Evolutionary conservation across 192 early-diverging fungal species (phyloP), one percentile per base, ranked within the genome.

Genomic region (Rhizophagus sp.): DNA sequence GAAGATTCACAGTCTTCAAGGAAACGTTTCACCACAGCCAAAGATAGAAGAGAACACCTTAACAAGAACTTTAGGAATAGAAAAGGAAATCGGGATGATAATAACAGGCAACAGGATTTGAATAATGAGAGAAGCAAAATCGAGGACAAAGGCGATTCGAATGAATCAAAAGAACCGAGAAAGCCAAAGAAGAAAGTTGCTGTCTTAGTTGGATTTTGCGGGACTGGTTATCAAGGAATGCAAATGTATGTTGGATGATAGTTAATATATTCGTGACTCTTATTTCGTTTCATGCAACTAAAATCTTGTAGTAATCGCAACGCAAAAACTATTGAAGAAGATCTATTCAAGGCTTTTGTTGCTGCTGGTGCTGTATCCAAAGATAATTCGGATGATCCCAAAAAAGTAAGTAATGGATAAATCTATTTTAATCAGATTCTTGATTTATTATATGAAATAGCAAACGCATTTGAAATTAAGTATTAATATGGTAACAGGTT

Each of bases 171-270:
- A 78, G 88, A 88, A 64, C 81, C 85, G 17, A 83, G 90, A 57
- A 65, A 84, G 30, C 96, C 97, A 27, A 99, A 99, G 85, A 88
- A 91, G 62, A 94, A 95, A 61, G 93, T 97, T 13, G 97, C 96
- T 0, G 83, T 98, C 12, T 77, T 99, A 70, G 89, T 99, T 85
- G 94, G 95, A 15, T 99, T 94, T 85, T 95, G 94, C 82, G 98
- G 98, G 2, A 94, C 96, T 47, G 97, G 95, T 2, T 99, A 96
- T 89, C 91, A 94, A 78, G 98, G 98, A 24, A 96, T 98, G 96
- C 98, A 99, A 83, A 88, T 97, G 93, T 94, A 88, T 81, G 36
- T 41, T 25, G 6, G 24, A 50, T 8, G n/a, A 36, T 41, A 41
- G 39, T 49, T 30, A 19, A 9, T 25, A 30, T 33, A 12, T 6